Conservation (phyloP, 1,284 basidiomycete genomes). For the Boletus calvinii region DNA sequence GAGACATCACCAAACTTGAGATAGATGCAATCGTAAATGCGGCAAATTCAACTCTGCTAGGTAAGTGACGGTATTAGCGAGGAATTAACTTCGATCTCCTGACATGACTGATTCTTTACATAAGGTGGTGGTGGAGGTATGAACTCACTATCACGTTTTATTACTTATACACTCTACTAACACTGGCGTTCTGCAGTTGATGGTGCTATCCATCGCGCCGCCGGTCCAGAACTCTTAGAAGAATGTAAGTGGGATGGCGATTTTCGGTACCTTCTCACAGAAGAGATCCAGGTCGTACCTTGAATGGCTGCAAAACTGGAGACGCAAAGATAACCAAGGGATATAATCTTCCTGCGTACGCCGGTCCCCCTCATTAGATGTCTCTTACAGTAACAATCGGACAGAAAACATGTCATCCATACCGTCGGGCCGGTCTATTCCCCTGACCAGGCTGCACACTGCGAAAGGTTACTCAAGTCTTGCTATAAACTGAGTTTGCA, state of each 20-base stretch:
- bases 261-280: slow-evolving; percentile 7
- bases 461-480: slow-evolving; percentile 59
- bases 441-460: slow-evolving; percentile 42
- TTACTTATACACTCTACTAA: neutral
- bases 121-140: slow-evolving; percentile 73
- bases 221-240: slow-evolving; percentile 60
- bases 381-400: slow-evolving; percentile 3
- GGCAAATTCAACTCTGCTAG: slow-evolving; percentile 75
- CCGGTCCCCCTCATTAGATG: slow-evolving; percentile 13
- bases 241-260: slow-evolving; percentile 16
- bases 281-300: slow-evolving; percentile 47
- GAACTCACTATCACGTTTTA: slow-evolving; percentile 15
- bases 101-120: neutral
- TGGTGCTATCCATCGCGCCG: slow-evolving; percentile 85
- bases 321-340: slow-evolving; percentile 81
- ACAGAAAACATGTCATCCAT: slow-evolving; percentile 78
- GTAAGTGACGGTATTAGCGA: slow-evolving; percentile 32
- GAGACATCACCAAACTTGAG: slow-evolving; percentile 73
- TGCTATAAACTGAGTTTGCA: slow-evolving; percentile 74
- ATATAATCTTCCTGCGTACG: slow-evolving; percentile 69
- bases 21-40: slow-evolving; percentile 88
- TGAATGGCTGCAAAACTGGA: slow-evolving; percentile 82
- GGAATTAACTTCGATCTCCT: neutral
- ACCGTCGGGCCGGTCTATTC: slow-evolving; percentile 87
- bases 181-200: slow-evolving; percentile 55